Base-by-base conservation (phyloP, 1,284 basidiomycete species). In the Sparassis latifolia region DNA sequence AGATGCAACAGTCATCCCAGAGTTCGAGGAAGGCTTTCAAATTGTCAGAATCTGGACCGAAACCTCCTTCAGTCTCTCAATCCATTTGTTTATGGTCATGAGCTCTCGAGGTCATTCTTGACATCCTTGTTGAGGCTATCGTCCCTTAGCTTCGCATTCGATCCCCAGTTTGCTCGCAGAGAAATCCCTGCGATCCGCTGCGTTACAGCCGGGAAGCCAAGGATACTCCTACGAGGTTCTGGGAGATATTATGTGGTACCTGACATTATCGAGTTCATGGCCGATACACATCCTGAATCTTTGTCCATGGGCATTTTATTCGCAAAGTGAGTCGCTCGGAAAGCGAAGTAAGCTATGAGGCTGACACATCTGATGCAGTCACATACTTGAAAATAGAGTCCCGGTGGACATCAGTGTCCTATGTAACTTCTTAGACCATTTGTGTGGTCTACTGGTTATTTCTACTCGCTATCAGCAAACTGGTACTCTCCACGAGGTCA, bases 391-490 rank as follows among this genome's bases (percentile, higher is more conserved):
- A 0, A 58, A 57, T 0, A 49, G 47, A 3, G 45, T 75, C 0
- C 56, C 52, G 3, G 61, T 79, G 20, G 66, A 78, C 48, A 60
- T 75, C 28, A 70, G 65, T 5, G 63, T 73, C 1, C 57, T 80
- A 1, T 79, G 77, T 49, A 71, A 77, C 46, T 58, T 73, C 31
- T 51, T 77, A 35, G 80, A 82, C 42, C 59, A 64, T 28, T 55
- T 79, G 0, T 66, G 70, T 38, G 65, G 66, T 1, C 66, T 67
- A 4, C 58, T 71, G 9, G 61, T 73, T 4, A 46, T 80, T 0
- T 59, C 70, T 2, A 59, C 57, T 47, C 64, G 62, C 12, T 49
- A 64, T 33, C 53, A 61, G 12, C 56, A 42, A 1, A 35, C 35
- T 1, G 55, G 52, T 0, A 60, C 58, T 10, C 58, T 78, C 0